Percentiles rank a stretch among this genome's conserved stretches.
Evolutionary conservation across 106 monocot genomes (phyloP).

Genomic region (Dactylorhiza incarnata): DNA sequence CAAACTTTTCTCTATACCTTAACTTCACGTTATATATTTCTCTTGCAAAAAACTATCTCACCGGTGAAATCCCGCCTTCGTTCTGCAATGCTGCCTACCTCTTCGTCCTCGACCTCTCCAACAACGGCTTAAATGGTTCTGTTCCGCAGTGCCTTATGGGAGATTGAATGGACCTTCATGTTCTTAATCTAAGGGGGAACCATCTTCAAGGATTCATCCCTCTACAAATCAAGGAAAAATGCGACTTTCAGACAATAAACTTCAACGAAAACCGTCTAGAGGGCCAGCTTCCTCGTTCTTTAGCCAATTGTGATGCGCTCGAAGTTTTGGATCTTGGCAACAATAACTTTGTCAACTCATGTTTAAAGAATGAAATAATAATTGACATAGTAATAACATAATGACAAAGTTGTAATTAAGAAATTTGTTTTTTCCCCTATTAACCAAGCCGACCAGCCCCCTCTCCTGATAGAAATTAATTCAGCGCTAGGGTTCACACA

Average conservation of each 20-base stretch:
- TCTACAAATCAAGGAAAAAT: conserved; percentile 10
- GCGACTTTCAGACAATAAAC: conserved; percentile 38
- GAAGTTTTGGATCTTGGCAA: conserved; percentile 70
- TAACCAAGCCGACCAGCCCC: too few relatives aligned
- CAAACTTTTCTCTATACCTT: conserved; percentile 20
- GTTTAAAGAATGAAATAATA: too few relatives aligned
- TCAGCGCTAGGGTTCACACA: too few relatives aligned
- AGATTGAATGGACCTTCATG: conserved; percentile 4
- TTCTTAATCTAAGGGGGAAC: conserved; percentile 52
- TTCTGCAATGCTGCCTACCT: conserved; percentile 44
- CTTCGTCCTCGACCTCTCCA: conserved; percentile 57
- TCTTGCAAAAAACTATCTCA: conserved; percentile 39
- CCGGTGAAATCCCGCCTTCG: conserved; percentile 45
- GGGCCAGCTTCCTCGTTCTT: conserved; percentile 37
- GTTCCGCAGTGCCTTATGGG: conserved; percentile 42
- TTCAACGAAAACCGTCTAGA: conserved; percentile 16
- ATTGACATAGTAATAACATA: too few relatives aligned
- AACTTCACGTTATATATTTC: conserved; percentile 34
- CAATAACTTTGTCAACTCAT: too few relatives aligned
- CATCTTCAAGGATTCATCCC: conserved; percentile 33
- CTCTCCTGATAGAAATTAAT: too few relatives aligned
- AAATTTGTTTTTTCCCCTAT: too few relatives aligned
- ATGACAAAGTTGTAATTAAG: too few relatives aligned
- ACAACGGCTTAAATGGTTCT: conserved; percentile 43
- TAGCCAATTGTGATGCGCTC: conserved; percentile 38